Evolutionary conservation across 2,329 filamentous ascomycete genomes (phyloP), one percentile per base, ranked within the genome.

Genomic region (Aspergillus niger): DNA sequence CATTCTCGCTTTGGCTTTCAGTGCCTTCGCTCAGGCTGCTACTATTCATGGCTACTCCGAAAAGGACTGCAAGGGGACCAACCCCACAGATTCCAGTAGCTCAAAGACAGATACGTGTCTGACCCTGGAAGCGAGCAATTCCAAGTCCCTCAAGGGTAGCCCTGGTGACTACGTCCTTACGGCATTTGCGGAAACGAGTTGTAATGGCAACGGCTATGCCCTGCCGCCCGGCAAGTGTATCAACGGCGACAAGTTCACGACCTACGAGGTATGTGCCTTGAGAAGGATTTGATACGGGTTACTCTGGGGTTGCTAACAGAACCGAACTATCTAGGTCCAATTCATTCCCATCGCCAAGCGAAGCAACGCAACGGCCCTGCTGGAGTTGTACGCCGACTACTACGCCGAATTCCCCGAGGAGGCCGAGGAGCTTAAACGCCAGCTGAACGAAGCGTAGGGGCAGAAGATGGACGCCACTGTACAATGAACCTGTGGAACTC

Each of bases 221-320:
- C 53, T 55, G 53, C 53, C 44, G 53, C 53, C 53, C 39, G 53
- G 26, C 5, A 55, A 47, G 22, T 55, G 53, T 26, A 17, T 55
- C 26, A 55, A 55, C 53, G 39, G 39, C 30, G 39, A 55, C 8
- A 11, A 10, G 3, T 47, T 55, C 10, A 26, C n/a, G 0, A 5
- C 10, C 17, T 55, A 55, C 7, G 53, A 55, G 53, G 53, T 38
- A 32, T 36, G 4, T 36, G 30, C 30, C 5, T 5, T 1, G 30
- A 6, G 13, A 2, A 2, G 30, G 5, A 13, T 13, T 11, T 36
- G 4, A 1, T 5, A 36, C 30, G 30, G 30, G 5, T 36, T 13
- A 1, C 30, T 1, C 30, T 36, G 30, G 30, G 30, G 2, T 36
- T n/a, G 30, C 43, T 15, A 13, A 47, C 41, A 13, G 0, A 10